Base-by-base conservation (phyloP, 1,284 basidiomycete species). In the Golubevia sp. region DNA sequence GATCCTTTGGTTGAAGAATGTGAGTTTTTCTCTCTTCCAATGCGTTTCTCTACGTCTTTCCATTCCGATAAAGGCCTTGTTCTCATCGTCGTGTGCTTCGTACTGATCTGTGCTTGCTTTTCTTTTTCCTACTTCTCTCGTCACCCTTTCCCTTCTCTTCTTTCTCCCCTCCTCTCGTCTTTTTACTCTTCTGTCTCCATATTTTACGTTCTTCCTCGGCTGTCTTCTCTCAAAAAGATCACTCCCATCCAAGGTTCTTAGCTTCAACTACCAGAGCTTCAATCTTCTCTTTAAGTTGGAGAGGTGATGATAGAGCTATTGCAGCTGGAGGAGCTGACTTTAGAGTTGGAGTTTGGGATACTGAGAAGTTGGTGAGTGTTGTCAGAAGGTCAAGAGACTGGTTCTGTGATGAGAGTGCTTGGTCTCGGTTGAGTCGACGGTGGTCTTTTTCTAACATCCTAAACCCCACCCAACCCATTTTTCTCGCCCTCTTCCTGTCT, bases 291-390 rank as follows among this genome's bases (percentile, higher is more conserved):
- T 52, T 81, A 25, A 63, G 62, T 7, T 82, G 80, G 80, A 59
- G 78, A 25, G 61, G 62, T 23, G 80, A 82, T 49, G 78, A 80
- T 50, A 58, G 67, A 8, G 66, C 67, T 52, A 60, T 82, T 25
- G 68, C 73, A 7, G 64, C 72, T 2, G 76, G 77, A 8, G 71
- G 71, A 0, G 75, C 73, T 62, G 77, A 82, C 59, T 82, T 78
- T 55, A 49, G 59, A 2, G 68, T 80, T 30, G 65, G 68, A 11
- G 70, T 69, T 49, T 82, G 79, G 78, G 79, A 80, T 57, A 69
- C 76, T 13, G 68, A 76, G 58, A 70, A 67, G 20, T 65, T 68
- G 60, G 62, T 57, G 50, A 72, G 70, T 49, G 66, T 69, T 0
- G 68, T 59, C 11, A n/a, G n/a, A 49, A 55, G 21, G 53, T n/a